A percentile compares a stretch with the other conserved stretches of the same genome.
Evolutionary conservation across 2,329 filamentous ascomycete genomes (phyloP).

Genomic region (Penicillium sp.): DNA sequence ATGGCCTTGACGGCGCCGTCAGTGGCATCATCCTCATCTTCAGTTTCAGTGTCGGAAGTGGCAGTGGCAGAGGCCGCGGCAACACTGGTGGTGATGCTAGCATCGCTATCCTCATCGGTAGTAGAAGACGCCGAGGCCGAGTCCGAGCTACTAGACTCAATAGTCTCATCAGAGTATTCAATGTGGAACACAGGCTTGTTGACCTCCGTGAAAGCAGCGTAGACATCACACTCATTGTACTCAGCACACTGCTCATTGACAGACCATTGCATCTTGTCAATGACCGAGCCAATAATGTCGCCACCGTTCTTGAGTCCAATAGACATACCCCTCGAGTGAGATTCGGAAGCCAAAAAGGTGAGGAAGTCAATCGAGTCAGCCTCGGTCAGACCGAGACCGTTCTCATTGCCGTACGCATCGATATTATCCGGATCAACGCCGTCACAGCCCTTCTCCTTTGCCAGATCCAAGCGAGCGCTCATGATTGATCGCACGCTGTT

Average conservation of each 20-base stretch:
- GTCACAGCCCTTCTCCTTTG: constrained; percentile 64
- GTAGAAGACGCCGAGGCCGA: background rate
- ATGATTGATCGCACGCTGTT: constrained; percentile 64
- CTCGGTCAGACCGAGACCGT: constrained; percentile 63
- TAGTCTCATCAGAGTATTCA: constrained; percentile 58
- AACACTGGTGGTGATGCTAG: background rate
- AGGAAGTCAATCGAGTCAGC: constrained; percentile 61
- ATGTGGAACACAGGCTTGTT: constrained; percentile 73
- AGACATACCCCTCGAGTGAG: constrained; percentile 57
- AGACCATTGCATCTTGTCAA: constrained; percentile 61
- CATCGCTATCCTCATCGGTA: background rate
- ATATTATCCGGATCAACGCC: constrained; percentile 73
- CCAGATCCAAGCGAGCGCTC: constrained; percentile 59
- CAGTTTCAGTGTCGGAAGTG: background rate
- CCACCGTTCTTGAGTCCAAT: constrained; percentile 71
- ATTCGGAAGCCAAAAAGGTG: constrained; percentile 59
- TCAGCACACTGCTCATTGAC: constrained; percentile 71
- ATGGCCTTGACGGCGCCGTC: background rate
- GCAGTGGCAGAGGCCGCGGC: background rate
- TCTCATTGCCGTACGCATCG: constrained; percentile 66
- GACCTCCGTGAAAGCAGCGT: constrained; percentile 58
- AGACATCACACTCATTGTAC: constrained; percentile 61
- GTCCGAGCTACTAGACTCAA: background rate
- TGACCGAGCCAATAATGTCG: constrained; percentile 56
- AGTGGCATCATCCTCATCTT: background rate